Percentiles rank a stretch among this genome's conserved stretches.
These are phyloP conservation scores for Mycena vulgaris DNA, from an alignment of 768 basidiomycete genomes.

Conservation along the genomic window DNA sequence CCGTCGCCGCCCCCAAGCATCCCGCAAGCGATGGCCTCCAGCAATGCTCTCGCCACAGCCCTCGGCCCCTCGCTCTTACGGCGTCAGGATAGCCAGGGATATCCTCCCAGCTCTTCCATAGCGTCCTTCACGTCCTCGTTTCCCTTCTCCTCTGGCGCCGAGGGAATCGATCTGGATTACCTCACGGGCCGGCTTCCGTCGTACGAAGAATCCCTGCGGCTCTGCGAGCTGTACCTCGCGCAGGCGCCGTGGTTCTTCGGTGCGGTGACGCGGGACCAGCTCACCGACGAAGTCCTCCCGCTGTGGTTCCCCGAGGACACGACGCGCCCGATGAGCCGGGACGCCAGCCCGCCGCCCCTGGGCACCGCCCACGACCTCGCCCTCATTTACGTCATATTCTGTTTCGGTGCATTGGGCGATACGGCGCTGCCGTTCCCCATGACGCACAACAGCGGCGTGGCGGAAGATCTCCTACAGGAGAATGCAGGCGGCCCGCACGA, in stretches of 20 bases:
- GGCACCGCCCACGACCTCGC: slow-evolving; percentile 73
- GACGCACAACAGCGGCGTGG: slow-evolving; percentile 43
- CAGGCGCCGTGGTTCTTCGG: slow-evolving; percentile 88
- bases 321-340: slow-evolving; percentile 40
- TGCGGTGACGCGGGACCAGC: slow-evolving; percentile 73
- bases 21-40: slow-evolving; percentile 37
- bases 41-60: slow-evolving; percentile 3
- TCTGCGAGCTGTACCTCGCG: slow-evolving; percentile 81
- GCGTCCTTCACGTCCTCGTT: slow-evolving; percentile 55
- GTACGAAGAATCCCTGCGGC: slow-evolving; percentile 69
- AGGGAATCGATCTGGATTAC: slow-evolving; percentile 59
- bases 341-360: slow-evolving; percentile 36
- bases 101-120: slow-evolving; percentile 18
- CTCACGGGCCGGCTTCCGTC: slow-evolving; percentile 70
- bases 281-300: slow-evolving; percentile 77
- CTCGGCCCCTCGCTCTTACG: slow-evolving; percentile 19
- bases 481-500: slow-evolving; percentile 19
- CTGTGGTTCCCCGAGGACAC: slow-evolving; percentile 72
- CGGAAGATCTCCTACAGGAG: slow-evolving; percentile 10
- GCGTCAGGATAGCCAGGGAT: slow-evolving; percentile 24
- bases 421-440: slow-evolving; percentile 61
- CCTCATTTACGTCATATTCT: slow-evolving; percentile 73
- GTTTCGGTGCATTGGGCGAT: slow-evolving; percentile 75
- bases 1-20: slow-evolving; percentile 21
- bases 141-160: slow-evolving; percentile 60